Evolutionary conservation across 164 flowering plant genomes (phyloP).

Genomic region (Echeveria elegans): DNA sequence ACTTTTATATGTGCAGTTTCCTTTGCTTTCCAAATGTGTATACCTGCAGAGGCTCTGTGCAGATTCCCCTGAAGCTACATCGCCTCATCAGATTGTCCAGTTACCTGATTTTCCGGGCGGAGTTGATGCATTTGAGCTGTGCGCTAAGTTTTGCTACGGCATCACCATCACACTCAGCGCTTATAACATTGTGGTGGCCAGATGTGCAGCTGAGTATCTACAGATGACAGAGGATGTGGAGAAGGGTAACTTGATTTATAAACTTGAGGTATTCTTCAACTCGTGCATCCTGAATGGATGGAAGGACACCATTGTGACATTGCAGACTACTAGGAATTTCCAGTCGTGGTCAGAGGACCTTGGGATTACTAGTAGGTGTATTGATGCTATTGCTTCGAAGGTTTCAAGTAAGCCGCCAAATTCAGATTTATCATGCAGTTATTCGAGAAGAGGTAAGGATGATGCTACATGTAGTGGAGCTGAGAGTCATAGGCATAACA

Average conservation of each 20-base stretch:
- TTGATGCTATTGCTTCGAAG: slow-evolving; percentile 60
- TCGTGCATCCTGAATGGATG: slow-evolving; percentile 84
- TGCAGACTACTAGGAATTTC: slow-evolving; percentile 38
- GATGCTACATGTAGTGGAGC: slow-evolving; percentile 49
- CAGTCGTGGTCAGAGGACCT: slow-evolving; percentile 69
- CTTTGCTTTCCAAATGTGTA: slow-evolving; percentile 69
- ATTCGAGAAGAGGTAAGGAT: slow-evolving; percentile 33
- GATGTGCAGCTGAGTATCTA: slow-evolving; percentile 79
- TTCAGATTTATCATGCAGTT: slow-evolving; percentile 31
- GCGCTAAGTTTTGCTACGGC: slow-evolving; percentile 89
- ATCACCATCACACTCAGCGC: slow-evolving; percentile 67
- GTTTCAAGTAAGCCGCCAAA: slow-evolving; percentile 55
- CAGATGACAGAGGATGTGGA: slow-evolving; percentile 68
- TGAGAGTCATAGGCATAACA: slow-evolving; percentile 29
- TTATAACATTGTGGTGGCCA: slow-evolving; percentile 52
- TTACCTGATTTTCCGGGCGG: slow-evolving; percentile 85
- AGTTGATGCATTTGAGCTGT: slow-evolving; percentile 76
- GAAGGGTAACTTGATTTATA: slow-evolving; percentile 51
- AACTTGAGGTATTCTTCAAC: slow-evolving; percentile 66
- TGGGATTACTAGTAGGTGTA: slow-evolving; percentile 60
- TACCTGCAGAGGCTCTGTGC: slow-evolving; percentile 52
- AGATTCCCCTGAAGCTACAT: slow-evolving; percentile 28
- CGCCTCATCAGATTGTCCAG: slow-evolving; percentile 42
- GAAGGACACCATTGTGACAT: slow-evolving; percentile 66
- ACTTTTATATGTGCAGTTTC: slow-evolving; percentile 35